Base-by-base conservation (phyloP, 1,139 yeast species). In the Hyphopichia fennica region DNA sequence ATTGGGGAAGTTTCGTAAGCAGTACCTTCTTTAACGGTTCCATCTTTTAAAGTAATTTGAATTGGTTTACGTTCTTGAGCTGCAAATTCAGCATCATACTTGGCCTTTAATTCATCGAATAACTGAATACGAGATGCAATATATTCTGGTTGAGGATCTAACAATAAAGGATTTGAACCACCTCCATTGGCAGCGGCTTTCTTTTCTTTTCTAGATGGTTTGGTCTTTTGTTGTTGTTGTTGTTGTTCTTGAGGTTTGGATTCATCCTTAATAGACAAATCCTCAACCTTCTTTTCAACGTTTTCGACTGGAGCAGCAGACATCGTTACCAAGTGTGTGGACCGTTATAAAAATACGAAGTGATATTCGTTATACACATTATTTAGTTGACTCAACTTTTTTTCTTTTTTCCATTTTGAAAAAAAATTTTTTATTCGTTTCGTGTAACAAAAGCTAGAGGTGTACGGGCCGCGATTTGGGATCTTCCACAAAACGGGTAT, bases 1-100 rank as follows among this genome's bases (percentile, higher is more conserved):
- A 87, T 67, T 39, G 99, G 99, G 29, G 89, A 72, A 41, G 99
- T 91, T 63, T 90, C 96, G 82, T 84, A 95, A 4, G 96, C 74
- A 34, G 79, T 79, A 50, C 90, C 99, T 51, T 79, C 84, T 62
- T 86, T 84, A 44, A 79, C 69, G 39, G 86, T 69, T 38, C 98
- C 98, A 57, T 91, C 97, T 62, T 87, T 88, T 65, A 93, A 76
- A 38, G 96, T 87, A 62, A 93, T 78, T 53, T 79, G 78, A 62
- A 95, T 84, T 35, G 88, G 78, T 29, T 60, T 53, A 48, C 79
- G 70, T 50, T 69, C 81, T 69, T 79, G 78, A 20, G 77, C 62
- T 38, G 90, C 87, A 43, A 85, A 69, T 49, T 79, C 82, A 6
- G 79, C 93, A 56, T 89, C 91, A 60, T 85, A 82, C 66, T 84